Percentiles rank a stretch among this genome's conserved stretches.
These are phyloP conservation scores for Macrophomina phaseolina DNA, from an alignment of 2,329 filamentous ascomycete genomes.

Conservation along the genomic window DNA sequence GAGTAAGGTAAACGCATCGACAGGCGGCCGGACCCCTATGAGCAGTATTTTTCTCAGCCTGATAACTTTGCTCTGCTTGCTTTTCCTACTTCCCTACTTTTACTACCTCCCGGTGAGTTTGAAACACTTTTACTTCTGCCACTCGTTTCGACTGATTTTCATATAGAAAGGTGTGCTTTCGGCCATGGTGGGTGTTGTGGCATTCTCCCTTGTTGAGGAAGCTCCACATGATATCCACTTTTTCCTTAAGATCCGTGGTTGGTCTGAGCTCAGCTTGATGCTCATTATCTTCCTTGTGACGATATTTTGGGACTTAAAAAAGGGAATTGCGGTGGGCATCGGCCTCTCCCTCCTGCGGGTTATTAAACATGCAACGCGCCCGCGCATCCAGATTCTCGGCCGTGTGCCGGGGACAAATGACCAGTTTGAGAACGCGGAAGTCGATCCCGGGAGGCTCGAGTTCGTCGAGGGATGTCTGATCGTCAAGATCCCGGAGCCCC, in stretches of 20 bases:
- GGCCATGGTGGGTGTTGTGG: constrained; percentile 93
- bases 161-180: constrained; percentile 86
- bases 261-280: constrained; percentile 87
- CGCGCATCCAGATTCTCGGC: constrained; percentile 94
- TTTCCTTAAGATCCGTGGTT: constrained; percentile 84
- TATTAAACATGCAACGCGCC: constrained; percentile 86
- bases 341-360: constrained; percentile 88
- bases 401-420: constrained; percentile 79
- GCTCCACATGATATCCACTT: constrained; percentile 90
- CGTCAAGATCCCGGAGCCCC: constrained; percentile 94
- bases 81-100: constrained; percentile 87
- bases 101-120: constrained; percentile 88
- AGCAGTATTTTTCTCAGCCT: constrained; percentile 85
- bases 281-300: constrained; percentile 86
- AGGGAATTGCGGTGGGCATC: constrained; percentile 93
- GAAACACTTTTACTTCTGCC: neutral
- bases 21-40: constrained; percentile 91
- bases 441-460: constrained; percentile 75
- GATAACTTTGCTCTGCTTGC: constrained; percentile 79
- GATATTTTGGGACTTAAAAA: constrained; percentile 91
- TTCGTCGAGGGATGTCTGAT: constrained; percentile 92
- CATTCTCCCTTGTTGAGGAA: constrained; percentile 93
- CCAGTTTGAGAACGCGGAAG: constrained; percentile 83
- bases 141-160: constrained; percentile 9
- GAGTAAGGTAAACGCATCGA: constrained; percentile 93